Evolutionary conservation across 495 filamentous ascomycete genomes (phyloP), one percentile per base, ranked within the genome.

Genomic region (Hyaloscypha bicolor): DNA sequence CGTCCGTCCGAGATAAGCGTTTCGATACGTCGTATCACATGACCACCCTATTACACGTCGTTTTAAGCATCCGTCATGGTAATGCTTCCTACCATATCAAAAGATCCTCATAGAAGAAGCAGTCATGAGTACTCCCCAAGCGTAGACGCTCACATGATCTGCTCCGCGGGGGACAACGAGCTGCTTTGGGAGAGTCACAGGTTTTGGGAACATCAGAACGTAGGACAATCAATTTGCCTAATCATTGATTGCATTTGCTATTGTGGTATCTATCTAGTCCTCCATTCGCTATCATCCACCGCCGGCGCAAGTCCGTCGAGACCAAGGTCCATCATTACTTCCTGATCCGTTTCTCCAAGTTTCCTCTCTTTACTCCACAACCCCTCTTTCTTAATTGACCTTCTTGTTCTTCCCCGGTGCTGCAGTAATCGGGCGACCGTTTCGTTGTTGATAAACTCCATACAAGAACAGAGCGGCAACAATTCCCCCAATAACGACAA

Each of bases 401-500:
- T 71, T 71, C 65, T 70, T 70, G 6, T 32, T 42, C 16, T 32
- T 42, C 12, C 56, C 67, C 0, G 61, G 60, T 19, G 58, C 59
- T 21, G 39, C 60, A 12, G 59, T 64, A 31, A 61, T 56, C 9
- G 59, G n/a, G 6, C 52, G 45, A 6, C 76, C 76, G 65, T 69
- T 67, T 48, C 74, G 73, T 70, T 80, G 79, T 37, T 76, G 64
- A 59, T 82, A 82, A 11, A 77, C 64, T 42, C 77, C 61, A 39
- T 79, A 82, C 14, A 73, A 71, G 29, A 83, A 74, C 66, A 86
- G 78, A 12, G 65, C 77, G 19, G 80, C 79, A 6, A 83, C 74
- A 6, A 82, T 42, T 51, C 80, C 81, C 21, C 77, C 79, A 39
- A 88, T 75, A 62, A 88, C 78, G 42, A 84, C 73, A 69, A 86